Conservation (phyloP, 768 basidiomycete species). For the Russula dissimulans region DNA sequence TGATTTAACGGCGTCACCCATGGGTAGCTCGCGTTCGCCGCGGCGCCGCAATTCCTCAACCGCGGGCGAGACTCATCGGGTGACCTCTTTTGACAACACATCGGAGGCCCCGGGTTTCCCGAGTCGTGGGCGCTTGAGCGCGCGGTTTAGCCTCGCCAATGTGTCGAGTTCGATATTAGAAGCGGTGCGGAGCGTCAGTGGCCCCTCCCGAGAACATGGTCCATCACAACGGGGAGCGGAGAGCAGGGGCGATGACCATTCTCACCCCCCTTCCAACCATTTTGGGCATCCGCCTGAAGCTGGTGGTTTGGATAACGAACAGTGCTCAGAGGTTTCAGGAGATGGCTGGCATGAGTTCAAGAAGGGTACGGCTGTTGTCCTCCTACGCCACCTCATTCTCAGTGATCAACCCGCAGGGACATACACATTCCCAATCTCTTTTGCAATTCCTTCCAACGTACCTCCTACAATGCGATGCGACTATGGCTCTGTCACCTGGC, state of each 20-base stretch:
- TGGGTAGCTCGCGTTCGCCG: not conserved
- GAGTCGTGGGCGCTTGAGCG: conserved; percentile 12
- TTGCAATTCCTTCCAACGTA: conserved; percentile 68
- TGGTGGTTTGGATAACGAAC: conserved; percentile 30
- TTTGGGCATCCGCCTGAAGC: conserved; percentile 33
- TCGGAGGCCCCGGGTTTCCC: not conserved
- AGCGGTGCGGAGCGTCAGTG: not conserved
- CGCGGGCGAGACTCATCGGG: not conserved
- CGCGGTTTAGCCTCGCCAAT: conserved; percentile 13
- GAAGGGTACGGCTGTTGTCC: conserved; percentile 44
- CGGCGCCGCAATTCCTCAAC: not conserved
- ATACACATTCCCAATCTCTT: conserved; percentile 94
- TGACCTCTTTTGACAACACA: not conserved
- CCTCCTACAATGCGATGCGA: conserved; percentile 72
- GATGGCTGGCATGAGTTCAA: conserved; percentile 81
- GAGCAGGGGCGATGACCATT: conserved; percentile 17
- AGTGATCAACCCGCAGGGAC: conserved; percentile 44
- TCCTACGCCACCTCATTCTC: not conserved
- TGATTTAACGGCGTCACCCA: not conserved
- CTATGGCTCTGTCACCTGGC: conserved; percentile 72
- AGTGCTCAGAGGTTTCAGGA: conserved; percentile 28
- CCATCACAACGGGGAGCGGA: conserved; percentile 21
- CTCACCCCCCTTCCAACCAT: conserved; percentile 27
- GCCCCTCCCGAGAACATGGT: conserved; percentile 19
- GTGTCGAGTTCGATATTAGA: conserved; percentile 15